Percentiles rank a stretch among this genome's conserved stretches.
Conservation (phyloP, 1,284 basidiomycete genomes). For the Exobasidium cylindrosporum region DNA sequence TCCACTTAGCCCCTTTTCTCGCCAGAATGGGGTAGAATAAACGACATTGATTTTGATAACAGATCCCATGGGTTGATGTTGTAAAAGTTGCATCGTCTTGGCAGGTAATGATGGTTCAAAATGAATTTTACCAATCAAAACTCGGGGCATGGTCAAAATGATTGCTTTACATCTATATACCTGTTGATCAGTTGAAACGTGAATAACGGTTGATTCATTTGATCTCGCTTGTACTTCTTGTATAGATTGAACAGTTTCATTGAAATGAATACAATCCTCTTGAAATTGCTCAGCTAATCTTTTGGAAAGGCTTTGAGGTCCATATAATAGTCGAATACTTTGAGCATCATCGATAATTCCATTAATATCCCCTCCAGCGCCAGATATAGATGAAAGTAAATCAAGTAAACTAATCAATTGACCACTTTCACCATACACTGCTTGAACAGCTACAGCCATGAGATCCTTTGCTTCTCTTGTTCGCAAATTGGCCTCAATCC, state of each 20-base stretch:
- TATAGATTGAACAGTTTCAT: background rate
- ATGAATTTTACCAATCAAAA: background rate
- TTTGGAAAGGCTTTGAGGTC: constrained; percentile 24
- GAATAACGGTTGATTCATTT: background rate
- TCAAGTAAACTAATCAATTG: constrained; percentile 30
- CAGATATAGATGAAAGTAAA: constrained; percentile 23
- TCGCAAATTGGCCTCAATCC: constrained; percentile 30
- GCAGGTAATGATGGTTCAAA: background rate
- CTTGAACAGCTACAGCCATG: constrained; percentile 29
- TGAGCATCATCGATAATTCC: constrained; percentile 28
- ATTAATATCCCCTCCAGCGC: constrained; percentile 28
- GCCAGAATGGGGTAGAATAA: constrained; percentile 30
- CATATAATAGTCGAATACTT: constrained; percentile 24
- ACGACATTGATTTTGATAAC: constrained; percentile 30
- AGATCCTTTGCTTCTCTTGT: constrained; percentile 25
- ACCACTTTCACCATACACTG: constrained; percentile 29
- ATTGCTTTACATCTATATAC: background rate
- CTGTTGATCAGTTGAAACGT: background rate
- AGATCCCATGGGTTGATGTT: constrained; percentile 33
- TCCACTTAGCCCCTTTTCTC: constrained; percentile 23
- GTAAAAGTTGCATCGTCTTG: constrained; percentile 13
- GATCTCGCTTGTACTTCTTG: too few species aligned
- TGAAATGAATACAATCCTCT: background rate
- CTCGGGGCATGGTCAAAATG: background rate
- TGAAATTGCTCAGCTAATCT: constrained; percentile 15